Conservation (phyloP, 257 asterid genomes). For the Solanum clarkiae region DNA sequence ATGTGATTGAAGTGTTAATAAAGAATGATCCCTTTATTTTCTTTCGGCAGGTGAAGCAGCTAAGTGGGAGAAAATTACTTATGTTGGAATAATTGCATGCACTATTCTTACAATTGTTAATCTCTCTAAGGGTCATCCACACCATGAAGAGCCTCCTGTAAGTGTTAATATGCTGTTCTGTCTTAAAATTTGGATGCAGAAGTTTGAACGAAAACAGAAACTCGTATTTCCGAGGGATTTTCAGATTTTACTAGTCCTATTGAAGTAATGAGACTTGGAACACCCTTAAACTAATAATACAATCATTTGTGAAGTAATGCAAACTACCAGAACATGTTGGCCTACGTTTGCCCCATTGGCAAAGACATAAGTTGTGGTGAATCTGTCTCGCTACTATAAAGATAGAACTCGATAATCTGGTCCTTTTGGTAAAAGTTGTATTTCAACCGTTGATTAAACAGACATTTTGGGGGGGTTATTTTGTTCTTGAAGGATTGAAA, state of each 20-base stretch:
- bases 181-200: neutral
- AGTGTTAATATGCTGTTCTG: neutral
- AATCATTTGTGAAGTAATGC: neutral
- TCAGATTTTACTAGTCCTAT: neutral
- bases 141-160: slow-evolving; percentile 62
- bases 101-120: slow-evolving; percentile 22
- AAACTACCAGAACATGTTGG: too few relatives aligned
- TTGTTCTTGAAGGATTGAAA: neutral
- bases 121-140: slow-evolving; percentile 78
- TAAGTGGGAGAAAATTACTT: slow-evolving; percentile 80
- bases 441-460: neutral
- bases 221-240: neutral
- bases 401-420: neutral
- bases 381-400: too few relatives aligned
- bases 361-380: too few relatives aligned
- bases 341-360: too few relatives aligned
- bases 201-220: neutral
- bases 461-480: neutral
- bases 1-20: neutral
- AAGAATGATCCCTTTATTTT: neutral
- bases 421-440: neutral
- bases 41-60: slow-evolving; percentile 53
- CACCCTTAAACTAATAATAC: neutral
- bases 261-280: neutral
- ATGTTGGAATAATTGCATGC: slow-evolving; percentile 36